Conservation (phyloP, 495 filamentous ascomycete genomes). For the Lasiosphaeria miniovina region DNA sequence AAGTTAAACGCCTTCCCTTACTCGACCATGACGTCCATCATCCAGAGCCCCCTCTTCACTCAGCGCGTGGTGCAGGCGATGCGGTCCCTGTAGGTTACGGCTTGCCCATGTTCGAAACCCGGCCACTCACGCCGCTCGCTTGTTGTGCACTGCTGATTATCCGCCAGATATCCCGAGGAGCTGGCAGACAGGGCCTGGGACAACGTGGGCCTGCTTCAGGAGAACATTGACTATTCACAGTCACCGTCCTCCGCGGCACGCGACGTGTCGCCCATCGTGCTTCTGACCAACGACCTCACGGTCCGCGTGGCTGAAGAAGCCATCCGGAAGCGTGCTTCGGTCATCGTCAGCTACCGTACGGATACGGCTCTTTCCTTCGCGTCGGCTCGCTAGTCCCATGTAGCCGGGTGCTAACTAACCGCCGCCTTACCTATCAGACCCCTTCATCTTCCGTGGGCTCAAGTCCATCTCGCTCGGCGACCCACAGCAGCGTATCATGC, state of each 20-base stretch:
- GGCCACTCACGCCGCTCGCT: background rate
- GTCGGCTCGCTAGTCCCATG: background rate
- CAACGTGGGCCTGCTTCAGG: constrained; percentile 59
- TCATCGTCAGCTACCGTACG: constrained; percentile 86
- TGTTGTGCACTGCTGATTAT: constrained; percentile 7
- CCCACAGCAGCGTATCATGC: constrained; percentile 78
- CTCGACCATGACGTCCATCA: constrained; percentile 20
- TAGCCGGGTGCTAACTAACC: constrained; percentile 8
- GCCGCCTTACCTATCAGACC: constrained; percentile 55
- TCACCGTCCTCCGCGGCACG: background rate
- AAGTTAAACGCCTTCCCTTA: background rate
- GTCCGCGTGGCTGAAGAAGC: constrained; percentile 88
- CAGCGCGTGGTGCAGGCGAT: constrained; percentile 76
- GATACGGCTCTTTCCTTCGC: background rate
- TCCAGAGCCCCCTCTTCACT: constrained; percentile 58
- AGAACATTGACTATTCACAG: constrained; percentile 25
- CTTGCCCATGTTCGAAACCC: background rate
- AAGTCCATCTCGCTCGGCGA: constrained; percentile 83
- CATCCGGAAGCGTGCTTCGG: constrained; percentile 67
- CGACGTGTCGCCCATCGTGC: constrained; percentile 40
- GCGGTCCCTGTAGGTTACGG: constrained; percentile 66
- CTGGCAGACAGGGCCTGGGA: constrained; percentile 90
- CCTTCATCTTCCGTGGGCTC: constrained; percentile 89
- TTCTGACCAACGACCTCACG: constrained; percentile 91
- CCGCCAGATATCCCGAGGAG: constrained; percentile 74